Base-by-base conservation (phyloP, 371 early-diverging fungal species). In the Funneliformis caledonium region DNA sequence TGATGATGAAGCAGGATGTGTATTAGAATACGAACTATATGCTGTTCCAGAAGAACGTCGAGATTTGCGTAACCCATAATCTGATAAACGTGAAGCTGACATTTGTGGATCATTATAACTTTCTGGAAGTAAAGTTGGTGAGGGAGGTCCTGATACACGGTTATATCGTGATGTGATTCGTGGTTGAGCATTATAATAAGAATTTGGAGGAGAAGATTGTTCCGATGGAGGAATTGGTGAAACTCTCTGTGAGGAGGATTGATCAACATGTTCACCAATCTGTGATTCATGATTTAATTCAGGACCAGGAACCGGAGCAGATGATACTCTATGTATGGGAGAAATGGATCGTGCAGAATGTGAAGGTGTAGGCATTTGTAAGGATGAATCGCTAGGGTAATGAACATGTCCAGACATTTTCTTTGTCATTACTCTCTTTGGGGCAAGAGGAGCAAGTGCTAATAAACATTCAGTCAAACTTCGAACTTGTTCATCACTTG, bases 401-500 rank as follows among this genome's bases (percentile, higher is more conserved):
- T 64, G 61, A 31, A 12, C 43, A 45, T 76, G 7, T 59, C 43
- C 31, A 47, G 14, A 12, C 19, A 26, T 26, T 68, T 47, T 12
- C 12, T 19, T 68, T 33, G 12, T 12, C 50, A 69, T 10, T 47
- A 7, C 22, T 37, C 26, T 47, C 26, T 42, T 78, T 22, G 16
- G 78, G 19, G 64, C 56, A 11, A 78, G 62, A 42, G 78, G 60
- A 48, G 33, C 22, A 26, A 78, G 68, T 16, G 78, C 78, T 50
- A 78, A 69, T 37, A 78, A 50, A 48, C 78, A 78, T 67, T 78
- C 78, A 1, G 78, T 78, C 42, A 78, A 48, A 65, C 78, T 78
- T 31, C 78, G 68, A 16, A 78, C 48, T 33, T 78, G 78, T 79
- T 79, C 80, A 60, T 79, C 80, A 79, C 80, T 79, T 19, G 80